phyloP scores from a whole-genome alignment of 2,329 filamentous ascomycete genomes.

The Lecanosticta acicola region DNA sequence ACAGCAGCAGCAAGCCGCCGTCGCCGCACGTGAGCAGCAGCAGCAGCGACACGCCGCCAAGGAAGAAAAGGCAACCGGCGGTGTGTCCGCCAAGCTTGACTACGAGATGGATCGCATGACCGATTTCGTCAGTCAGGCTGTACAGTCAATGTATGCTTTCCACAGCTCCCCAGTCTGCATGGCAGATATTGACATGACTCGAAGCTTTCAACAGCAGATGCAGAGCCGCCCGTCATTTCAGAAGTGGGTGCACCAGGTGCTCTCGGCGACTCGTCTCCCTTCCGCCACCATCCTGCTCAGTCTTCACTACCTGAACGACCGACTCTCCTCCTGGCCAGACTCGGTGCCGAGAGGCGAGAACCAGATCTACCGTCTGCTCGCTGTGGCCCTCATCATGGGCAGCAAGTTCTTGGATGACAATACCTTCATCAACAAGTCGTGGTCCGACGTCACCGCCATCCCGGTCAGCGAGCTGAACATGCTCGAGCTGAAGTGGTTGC shows the following conservation, averaged over 20 bases:
- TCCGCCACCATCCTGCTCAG: conserved; percentile 87
- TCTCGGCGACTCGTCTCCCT: conserved; percentile 82
- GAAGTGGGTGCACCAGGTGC: conserved; percentile 86
- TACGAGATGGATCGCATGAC: conserved; percentile 97
- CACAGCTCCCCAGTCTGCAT: conserved; percentile 51
- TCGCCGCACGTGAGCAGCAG: conserved; percentile 28
- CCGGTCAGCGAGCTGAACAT: conserved; percentile 75
- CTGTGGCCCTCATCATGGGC: conserved; percentile 74
- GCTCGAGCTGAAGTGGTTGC: conserved; percentile 83
- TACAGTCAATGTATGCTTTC: conserved; percentile 63
- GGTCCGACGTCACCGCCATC: conserved; percentile 92
- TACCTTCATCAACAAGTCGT: conserved; percentile 94
- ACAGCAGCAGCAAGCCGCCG: conserved; percentile 28
- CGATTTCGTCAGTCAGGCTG: conserved; percentile 89
- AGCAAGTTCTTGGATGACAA: conserved; percentile 97
- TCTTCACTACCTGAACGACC: conserved; percentile 80
- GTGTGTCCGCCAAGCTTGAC: conserved; percentile 88
- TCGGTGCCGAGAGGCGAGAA: conserved; percentile 47
- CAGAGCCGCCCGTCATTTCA: conserved; percentile 68
- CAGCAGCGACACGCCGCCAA: conserved; percentile 43
- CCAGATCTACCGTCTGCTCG: conserved; percentile 81
- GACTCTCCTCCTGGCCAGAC: conserved; percentile 49
- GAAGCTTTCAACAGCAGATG: conserved; percentile 58
- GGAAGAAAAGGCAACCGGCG: conserved; percentile 67
- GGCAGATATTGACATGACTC: conserved; percentile 57